Conservation (phyloP, 106 monocot genomes). For the Phalaenopsis aphrodite region DNA sequence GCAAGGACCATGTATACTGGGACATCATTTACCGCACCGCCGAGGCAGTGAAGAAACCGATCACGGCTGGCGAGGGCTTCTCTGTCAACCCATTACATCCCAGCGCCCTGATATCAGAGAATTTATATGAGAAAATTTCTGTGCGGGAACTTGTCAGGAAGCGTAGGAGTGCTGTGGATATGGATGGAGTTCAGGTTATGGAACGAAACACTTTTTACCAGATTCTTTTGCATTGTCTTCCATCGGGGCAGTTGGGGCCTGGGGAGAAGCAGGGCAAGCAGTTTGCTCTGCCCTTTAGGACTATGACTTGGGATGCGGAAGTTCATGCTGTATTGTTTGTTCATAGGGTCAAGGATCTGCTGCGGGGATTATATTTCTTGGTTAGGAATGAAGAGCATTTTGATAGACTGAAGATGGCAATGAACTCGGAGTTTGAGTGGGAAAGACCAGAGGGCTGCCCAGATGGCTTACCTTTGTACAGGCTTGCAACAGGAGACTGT, state of each 20-base stretch:
- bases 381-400: conserved; percentile 96
- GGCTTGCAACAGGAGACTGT: conserved; percentile 60
- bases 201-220: conserved; percentile 77
- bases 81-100: conserved; percentile 34
- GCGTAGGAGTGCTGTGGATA: conserved; percentile 89
- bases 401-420: conserved; percentile 49
- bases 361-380: conserved; percentile 77
- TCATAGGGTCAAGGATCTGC: conserved; percentile 63
- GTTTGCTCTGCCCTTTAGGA: conserved; percentile 65
- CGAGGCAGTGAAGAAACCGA: conserved; percentile 73
- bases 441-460: conserved; percentile 77
- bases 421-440: conserved; percentile 92
- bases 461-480: conserved; percentile 68
- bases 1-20: conserved; percentile 93
- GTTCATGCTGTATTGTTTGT: conserved; percentile 88
- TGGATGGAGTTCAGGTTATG: conserved; percentile 85
- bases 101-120: conserved; percentile 42
- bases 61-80: conserved; percentile 25
- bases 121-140: conserved; percentile 44
- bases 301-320: conserved; percentile 83
- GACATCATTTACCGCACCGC: conserved; percentile 80
- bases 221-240: conserved; percentile 84
- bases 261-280: conserved; percentile 76
- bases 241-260: conserved; percentile 49
- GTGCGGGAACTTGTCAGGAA: conserved; percentile 68